Base-by-base conservation (phyloP, 139 green algal genomes). In the Tetradesmus lagerheimii region DNA sequence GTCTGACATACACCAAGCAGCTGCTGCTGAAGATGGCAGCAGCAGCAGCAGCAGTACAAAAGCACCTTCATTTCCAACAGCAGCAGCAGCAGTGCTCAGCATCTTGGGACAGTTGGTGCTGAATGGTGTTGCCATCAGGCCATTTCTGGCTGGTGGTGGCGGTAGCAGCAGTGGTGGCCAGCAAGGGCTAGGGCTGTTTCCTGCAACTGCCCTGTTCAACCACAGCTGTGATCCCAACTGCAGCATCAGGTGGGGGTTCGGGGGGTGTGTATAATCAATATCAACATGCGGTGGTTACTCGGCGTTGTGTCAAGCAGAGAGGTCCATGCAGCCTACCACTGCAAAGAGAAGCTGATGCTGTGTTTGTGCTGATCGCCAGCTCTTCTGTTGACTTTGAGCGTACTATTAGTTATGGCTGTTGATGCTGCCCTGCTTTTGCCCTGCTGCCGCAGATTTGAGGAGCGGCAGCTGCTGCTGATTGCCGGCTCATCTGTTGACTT, bases 211-310 rank as follows among this genome's bases (percentile, higher is more conserved):
- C 31, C 38, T 88, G 16, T 34, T 88, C 64, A 88, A 88, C 64
- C 83, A 88, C 38, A 31, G 67, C 38, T 88, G 83, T 37, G 67
- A 88, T 64, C 62, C 64, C 34, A 88, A 88, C 27, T 88, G 83
- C 64, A 88, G 37, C 83, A 88, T 88, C 83, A 88, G 83, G 83
- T 62, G 47, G 41, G 8, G 71, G 3, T 80, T 41, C 1, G 45
- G n/a, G 74, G n/a, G n/a, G n/a, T n/a, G n/a, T n/a, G n/a, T n/a
- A n/a, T n/a, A n/a, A n/a, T n/a, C n/a, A n/a, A n/a, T n/a, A n/a
- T n/a, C n/a, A n/a, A n/a, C n/a, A n/a, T n/a, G n/a, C n/a, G n/a
- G n/a, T n/a, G n/a, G n/a, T n/a, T n/a, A n/a, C n/a, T n/a, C n/a
- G n/a, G n/a, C n/a, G n/a, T n/a, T n/a, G n/a, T n/a, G n/a, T n/a